Base-by-base conservation (phyloP, 306 rosid genomes). In the Castanea mollissima region DNA sequence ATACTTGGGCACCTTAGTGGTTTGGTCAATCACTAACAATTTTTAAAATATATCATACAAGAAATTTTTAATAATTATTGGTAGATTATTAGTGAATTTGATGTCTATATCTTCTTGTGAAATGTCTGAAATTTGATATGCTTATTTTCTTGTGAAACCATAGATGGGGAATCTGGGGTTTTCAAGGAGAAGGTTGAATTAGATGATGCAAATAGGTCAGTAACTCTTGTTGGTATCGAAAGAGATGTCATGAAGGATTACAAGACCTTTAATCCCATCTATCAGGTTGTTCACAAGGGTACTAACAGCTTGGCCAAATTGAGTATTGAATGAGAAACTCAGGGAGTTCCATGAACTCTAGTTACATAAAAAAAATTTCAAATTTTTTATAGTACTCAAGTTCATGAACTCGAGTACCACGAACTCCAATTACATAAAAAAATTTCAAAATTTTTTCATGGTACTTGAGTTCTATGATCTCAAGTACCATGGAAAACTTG, bases 171-270 rank as follows among this genome's bases (percentile, higher is more conserved):
- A 11, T 10, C 29, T 2, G 83, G 58, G n/a, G 52, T 54, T 5
- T 74, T 74, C 79, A 87, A 85, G 65, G 90, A 87, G 76, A 83
- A 21, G 56, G 79, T 72, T n/a, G 85, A 87, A 69, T 58, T 31
- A 0, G 84, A 85, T 21, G 83, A 77, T 0, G 88, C 46, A n/a
- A 74, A 82, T 3, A 74, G 55, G 46, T 5, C 19, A 3, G 51
- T 79, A 12, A 74, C 31, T 11, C 8, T 49, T 6, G 35, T 56
- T 57, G 91, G 86, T 9, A 0, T 85, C 10, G 80, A 82, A 57
- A 85, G 87, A 74, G 79, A 82, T 57, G 55, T 82, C 49, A 71
- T 79, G 46, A 34, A 79, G 35, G 15, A 55, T 16, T 87, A 80
- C 83, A 85, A 82, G 69, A 15, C 4, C 56, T 82, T 82, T 55